phyloP scores from a whole-genome alignment of 352 stramenopile species.

The Bremia lactucae region DNA sequence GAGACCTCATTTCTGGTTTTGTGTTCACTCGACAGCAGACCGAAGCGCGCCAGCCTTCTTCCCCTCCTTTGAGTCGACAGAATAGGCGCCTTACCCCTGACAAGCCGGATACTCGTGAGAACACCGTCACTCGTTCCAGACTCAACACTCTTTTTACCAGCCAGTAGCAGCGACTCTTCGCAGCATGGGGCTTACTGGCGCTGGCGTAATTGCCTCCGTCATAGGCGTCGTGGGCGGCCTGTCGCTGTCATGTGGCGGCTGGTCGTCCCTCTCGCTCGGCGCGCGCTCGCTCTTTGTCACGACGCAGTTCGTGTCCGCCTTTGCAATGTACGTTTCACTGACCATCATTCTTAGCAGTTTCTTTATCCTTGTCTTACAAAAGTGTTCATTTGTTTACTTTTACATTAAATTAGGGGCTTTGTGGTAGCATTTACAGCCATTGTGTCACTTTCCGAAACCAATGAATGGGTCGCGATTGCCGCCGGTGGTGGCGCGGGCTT shows the following conservation, averaged over 20 bases:
- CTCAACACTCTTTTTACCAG: not conserved
- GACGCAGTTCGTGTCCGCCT: conserved; percentile 73
- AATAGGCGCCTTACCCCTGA: conserved; percentile 9
- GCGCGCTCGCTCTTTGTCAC: conserved; percentile 73
- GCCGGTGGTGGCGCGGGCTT: conserved; percentile 53
- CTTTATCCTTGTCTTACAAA: conserved; percentile 10
- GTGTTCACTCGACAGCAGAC: conserved; percentile 30
- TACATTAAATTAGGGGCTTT: conserved; percentile 38
- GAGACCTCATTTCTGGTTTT: conserved; percentile 50
- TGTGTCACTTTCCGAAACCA: conserved; percentile 42
- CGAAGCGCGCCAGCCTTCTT: conserved; percentile 12
- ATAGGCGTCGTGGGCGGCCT: conserved; percentile 71
- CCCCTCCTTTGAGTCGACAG: conserved; percentile 7
- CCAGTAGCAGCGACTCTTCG: conserved; percentile 10
- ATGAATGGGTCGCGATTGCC: conserved; percentile 65
- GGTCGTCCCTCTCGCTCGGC: conserved; percentile 77
- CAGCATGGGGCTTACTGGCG: conserved; percentile 37
- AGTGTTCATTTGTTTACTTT: conserved; percentile 5
- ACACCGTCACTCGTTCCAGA: no score
- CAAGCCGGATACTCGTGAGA: not conserved
- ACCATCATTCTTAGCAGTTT: conserved; percentile 12
- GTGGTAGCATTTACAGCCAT: conserved; percentile 59
- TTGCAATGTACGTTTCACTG: conserved; percentile 59
- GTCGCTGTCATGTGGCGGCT: conserved; percentile 77
- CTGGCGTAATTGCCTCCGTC: conserved; percentile 66